Conservation (phyloP, 495 filamentous ascomycete species). For the Penicillium arizonense region DNA sequence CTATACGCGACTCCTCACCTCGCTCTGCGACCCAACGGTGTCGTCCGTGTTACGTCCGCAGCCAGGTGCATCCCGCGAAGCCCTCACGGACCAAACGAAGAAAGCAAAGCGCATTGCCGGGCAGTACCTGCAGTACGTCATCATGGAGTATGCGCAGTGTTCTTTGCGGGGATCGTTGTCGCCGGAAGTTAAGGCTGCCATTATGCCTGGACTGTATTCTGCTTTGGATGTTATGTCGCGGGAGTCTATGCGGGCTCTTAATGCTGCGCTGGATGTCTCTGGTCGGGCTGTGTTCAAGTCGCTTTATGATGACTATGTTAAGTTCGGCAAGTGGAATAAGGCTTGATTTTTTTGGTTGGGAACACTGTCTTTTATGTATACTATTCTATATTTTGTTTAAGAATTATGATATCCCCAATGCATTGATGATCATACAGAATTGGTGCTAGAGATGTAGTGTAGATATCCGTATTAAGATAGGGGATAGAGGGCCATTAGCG, state of each 20-base stretch:
- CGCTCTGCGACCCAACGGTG: constrained; percentile 75
- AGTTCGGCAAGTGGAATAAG: constrained; percentile 70
- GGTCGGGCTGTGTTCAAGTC: constrained; percentile 69
- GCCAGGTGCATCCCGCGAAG: constrained; percentile 32
- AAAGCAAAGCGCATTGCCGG: constrained; percentile 73
- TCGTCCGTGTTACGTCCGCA: constrained; percentile 62
- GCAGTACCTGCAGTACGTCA: constrained; percentile 67
- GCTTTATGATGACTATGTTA: constrained; percentile 66
- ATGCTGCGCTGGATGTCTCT: constrained; percentile 64
- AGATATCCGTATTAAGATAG: background rate
- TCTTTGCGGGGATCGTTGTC: constrained; percentile 57
- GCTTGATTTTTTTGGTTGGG: constrained; percentile 23
- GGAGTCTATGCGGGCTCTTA: constrained; percentile 64
- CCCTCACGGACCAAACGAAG: constrained; percentile 72
- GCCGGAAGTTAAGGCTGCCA: constrained; percentile 61
- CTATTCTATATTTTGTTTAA: constrained; percentile 14
- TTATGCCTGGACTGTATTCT: constrained; percentile 71
- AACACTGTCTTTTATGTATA: constrained; percentile 15
- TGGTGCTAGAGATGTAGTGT: background rate
- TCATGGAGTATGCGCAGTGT: constrained; percentile 68
- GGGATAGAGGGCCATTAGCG: no score
- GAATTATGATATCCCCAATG: constrained; percentile 33
- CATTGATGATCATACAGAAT: constrained; percentile 16
- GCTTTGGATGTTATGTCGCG: constrained; percentile 65
- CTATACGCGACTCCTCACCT: constrained; percentile 69